Conservation (phyloP, 2,329 filamentous ascomycete genomes). For the Colletotrichum spinosum region DNA sequence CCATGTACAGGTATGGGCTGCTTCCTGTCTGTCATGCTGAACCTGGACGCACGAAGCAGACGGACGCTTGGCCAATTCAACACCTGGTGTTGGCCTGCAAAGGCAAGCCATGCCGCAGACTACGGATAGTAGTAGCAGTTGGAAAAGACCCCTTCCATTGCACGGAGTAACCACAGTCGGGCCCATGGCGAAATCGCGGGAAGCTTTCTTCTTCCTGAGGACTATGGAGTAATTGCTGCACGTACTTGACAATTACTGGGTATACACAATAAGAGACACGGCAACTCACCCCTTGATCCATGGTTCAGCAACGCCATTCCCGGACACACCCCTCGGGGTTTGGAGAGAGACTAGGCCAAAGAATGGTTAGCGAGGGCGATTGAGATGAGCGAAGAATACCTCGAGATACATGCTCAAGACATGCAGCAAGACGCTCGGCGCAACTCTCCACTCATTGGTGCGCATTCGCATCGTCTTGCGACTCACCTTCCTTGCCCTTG, state of each 20-base stretch:
- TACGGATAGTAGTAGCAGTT: neutral
- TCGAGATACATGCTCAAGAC: slow-evolving; percentile 18
- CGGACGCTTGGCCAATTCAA: slow-evolving; percentile 10
- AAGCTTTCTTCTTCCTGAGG: slow-evolving; percentile 5
- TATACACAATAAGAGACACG: too few relatives aligned
- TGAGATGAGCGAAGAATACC: slow-evolving; percentile 9
- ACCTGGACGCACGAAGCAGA: neutral
- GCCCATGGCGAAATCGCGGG: slow-evolving; percentile 3
- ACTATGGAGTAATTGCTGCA: neutral
- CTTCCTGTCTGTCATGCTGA: slow-evolving; percentile 18
- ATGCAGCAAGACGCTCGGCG: slow-evolving; percentile 19
- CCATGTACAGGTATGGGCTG: slow-evolving; percentile 1
- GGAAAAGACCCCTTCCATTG: slow-evolving; percentile 3
- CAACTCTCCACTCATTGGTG: slow-evolving; percentile 34
- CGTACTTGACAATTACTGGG: too few relatives aligned
- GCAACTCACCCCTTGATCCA: slow-evolving; percentile 28
- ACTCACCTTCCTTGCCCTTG: slow-evolving; percentile 33
- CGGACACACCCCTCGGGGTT: slow-evolving; percentile 22
- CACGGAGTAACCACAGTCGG: slow-evolving; percentile 12
- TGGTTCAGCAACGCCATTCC: slow-evolving; percentile 24
- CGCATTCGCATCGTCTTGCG: slow-evolving; percentile 31
- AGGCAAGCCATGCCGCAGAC: neutral
- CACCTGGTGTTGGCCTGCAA: neutral
- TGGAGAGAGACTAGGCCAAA: slow-evolving; percentile 19
- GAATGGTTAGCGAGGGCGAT: slow-evolving; percentile 5